These are phyloP conservation scores for Exophiala sp. DNA, from an alignment of 2,329 filamentous ascomycete species.

Conservation along the genomic window DNA sequence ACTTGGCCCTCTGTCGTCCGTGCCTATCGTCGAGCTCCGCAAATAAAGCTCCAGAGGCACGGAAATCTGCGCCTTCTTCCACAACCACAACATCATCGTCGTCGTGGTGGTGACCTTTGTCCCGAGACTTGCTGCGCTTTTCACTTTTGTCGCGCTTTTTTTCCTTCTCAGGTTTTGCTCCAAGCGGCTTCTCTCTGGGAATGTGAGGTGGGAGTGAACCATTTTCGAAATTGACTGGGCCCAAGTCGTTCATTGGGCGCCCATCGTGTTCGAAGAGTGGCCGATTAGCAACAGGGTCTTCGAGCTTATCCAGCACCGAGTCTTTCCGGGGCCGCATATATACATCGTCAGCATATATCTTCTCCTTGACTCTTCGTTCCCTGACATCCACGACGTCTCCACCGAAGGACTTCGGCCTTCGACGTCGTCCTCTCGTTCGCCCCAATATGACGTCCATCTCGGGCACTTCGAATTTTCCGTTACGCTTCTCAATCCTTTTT, in stretches of 20 bases:
- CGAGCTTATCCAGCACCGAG: conserved; percentile 20
- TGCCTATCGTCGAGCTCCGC: conserved; percentile 10
- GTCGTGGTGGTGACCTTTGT: background rate
- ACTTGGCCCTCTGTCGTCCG: conserved; percentile 16
- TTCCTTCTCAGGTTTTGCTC: conserved; percentile 19
- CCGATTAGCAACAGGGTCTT: conserved; percentile 23
- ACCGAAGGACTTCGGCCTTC: conserved; percentile 9
- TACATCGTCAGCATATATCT: conserved; percentile 10
- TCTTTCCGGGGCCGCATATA: conserved; percentile 18
- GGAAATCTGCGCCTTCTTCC: conserved; percentile 9
- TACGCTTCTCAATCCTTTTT: conserved; percentile 11
- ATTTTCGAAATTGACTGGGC: conserved; percentile 22
- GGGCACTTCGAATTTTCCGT: conserved; percentile 13
- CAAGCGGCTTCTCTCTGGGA: conserved; percentile 23
- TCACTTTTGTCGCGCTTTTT: conserved; percentile 20
- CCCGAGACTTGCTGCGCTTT: conserved; percentile 19
- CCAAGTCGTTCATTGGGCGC: conserved; percentile 21
- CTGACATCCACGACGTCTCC: conserved; percentile 10
- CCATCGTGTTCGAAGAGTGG: conserved; percentile 22
- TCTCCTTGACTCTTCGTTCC: conserved; percentile 7
- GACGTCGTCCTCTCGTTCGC: conserved; percentile 6
- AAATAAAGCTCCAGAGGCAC: conserved; percentile 6
- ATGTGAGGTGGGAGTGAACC: conserved; percentile 26
- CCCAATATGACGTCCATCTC: conserved; percentile 25
- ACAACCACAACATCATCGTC: conserved; percentile 16